Percentiles rank a stretch among this genome's conserved stretches.
Evolutionary conservation across 148 eudicot genomes (phyloP).

Genomic region (Rhododendron ferrugineum): DNA sequence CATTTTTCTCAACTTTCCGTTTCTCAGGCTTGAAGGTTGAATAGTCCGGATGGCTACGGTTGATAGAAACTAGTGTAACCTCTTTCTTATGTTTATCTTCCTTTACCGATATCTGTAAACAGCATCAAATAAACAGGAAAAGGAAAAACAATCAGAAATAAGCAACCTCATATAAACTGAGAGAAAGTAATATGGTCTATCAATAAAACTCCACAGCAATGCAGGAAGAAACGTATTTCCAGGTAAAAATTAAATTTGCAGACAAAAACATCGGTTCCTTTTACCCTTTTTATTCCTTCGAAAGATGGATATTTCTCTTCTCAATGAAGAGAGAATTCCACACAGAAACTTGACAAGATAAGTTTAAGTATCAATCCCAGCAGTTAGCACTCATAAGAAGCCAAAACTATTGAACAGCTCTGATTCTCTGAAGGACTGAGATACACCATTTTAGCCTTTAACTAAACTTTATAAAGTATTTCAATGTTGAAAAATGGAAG

Average conservation of each 20-base stretch:
- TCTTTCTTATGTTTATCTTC: conserved; percentile 96
- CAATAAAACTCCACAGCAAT: not conserved
- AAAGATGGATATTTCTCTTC: not conserved
- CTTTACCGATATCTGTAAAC: conserved; percentile 68
- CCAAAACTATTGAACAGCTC: not conserved
- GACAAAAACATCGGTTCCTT: not conserved
- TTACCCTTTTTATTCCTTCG: not conserved
- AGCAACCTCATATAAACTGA: not conserved
- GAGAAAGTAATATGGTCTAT: not conserved
- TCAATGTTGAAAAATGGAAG: not conserved
- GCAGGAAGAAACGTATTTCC: not conserved
- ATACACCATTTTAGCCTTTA: not conserved
- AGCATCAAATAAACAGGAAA: conserved; percentile 5
- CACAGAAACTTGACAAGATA: not conserved
- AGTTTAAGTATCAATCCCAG: not conserved
- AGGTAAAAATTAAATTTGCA: not conserved
- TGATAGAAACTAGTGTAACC: conserved; percentile 55
- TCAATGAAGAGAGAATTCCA: not conserved
- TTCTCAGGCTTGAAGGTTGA: conserved; percentile 81
- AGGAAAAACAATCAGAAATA: not conserved
- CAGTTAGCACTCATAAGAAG: not conserved
- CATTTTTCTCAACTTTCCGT: conserved; percentile 52
- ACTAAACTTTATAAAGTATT: not conserved
- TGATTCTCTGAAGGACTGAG: not conserved
- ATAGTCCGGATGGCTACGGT: conserved; percentile 71